These are phyloP conservation scores for Alternaria incomplexa DNA, from an alignment of 2,329 filamentous ascomycete genomes.

Conservation along the genomic window DNA sequence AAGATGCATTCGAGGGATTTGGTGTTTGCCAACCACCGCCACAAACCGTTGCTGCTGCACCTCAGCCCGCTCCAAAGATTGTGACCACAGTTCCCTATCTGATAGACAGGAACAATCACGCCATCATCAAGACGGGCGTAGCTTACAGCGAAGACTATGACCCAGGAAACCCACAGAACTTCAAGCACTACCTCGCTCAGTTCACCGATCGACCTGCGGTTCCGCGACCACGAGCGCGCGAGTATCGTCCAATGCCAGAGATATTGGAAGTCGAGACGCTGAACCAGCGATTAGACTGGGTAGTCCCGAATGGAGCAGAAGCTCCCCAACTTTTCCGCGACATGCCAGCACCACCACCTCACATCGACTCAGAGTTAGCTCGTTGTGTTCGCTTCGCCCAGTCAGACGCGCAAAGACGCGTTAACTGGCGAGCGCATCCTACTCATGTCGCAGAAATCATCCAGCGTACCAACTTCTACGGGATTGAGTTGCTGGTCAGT, in stretches of 20 bases:
- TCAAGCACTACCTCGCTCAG: not conserved
- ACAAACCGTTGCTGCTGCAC: not conserved
- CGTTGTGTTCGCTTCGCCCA: conserved; percentile 13
- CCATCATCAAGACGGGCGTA: not conserved
- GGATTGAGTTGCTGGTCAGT: not conserved
- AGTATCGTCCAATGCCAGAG: not conserved
- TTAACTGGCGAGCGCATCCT: conserved; percentile 5
- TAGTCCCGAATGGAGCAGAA: not conserved
- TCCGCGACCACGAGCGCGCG: not conserved
- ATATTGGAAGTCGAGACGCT: not conserved
- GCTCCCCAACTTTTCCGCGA: not conserved
- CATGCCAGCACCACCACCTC: not conserved
- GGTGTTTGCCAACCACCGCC: not conserved
- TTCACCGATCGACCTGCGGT: not conserved
- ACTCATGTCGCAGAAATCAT: conserved; percentile 5
- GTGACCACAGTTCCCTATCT: not conserved
- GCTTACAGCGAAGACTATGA: not conserved
- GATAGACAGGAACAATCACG: not conserved
- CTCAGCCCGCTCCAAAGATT: not conserved
- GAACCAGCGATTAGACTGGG: not conserved
- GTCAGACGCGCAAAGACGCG: not conserved
- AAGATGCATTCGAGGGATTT: not conserved
- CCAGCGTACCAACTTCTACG: conserved; percentile 5
- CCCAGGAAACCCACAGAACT: not conserved
- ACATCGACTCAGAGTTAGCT: not conserved